phyloP scores from a whole-genome alignment of 805 yeast species.

The Candida palmyrensis region DNA sequence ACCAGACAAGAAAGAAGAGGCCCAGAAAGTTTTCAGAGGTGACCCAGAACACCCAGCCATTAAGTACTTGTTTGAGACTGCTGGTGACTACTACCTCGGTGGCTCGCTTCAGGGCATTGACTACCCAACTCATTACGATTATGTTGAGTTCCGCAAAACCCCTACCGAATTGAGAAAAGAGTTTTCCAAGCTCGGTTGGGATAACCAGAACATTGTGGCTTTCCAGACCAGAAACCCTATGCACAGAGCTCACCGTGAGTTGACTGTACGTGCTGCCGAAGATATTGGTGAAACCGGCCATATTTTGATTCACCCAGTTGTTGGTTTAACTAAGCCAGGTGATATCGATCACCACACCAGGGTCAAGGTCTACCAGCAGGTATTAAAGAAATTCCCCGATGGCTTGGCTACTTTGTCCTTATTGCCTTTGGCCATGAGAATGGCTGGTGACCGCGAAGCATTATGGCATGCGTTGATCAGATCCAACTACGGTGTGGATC shows the following conservation, averaged over 20 bases:
- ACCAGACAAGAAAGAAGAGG: constrained; percentile 79
- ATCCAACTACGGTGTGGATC: constrained; percentile 94
- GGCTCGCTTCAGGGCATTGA: constrained; percentile 81
- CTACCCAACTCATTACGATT: constrained; percentile 86
- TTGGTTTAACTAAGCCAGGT: constrained; percentile 95
- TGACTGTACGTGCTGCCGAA: constrained; percentile 95
- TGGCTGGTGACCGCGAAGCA: constrained; percentile 99
- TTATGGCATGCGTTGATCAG: constrained; percentile 97
- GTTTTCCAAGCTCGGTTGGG: constrained; percentile 79
- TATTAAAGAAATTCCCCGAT: constrained; percentile 87
- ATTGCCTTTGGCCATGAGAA: constrained; percentile 95
- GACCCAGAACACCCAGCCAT: constrained; percentile 97
- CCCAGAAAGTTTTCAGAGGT: constrained; percentile 85
- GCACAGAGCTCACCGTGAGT: constrained; percentile 97
- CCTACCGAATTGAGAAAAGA: constrained; percentile 88
- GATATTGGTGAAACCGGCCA: constrained; percentile 72
- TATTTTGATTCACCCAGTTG: constrained; percentile 92
- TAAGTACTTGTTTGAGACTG: constrained; percentile 61
- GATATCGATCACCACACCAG: constrained; percentile 97
- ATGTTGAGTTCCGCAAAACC: constrained; percentile 79
- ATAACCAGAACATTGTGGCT: constrained; percentile 71
- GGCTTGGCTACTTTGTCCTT: constrained; percentile 89
- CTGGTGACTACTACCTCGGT: constrained; percentile 84
- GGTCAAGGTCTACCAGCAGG: constrained; percentile 90
- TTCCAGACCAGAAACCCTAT: constrained; percentile 98